These are phyloP conservation scores for Alnus glutinosa DNA, from an alignment of 306 rosid genomes.

Conservation along the genomic window DNA sequence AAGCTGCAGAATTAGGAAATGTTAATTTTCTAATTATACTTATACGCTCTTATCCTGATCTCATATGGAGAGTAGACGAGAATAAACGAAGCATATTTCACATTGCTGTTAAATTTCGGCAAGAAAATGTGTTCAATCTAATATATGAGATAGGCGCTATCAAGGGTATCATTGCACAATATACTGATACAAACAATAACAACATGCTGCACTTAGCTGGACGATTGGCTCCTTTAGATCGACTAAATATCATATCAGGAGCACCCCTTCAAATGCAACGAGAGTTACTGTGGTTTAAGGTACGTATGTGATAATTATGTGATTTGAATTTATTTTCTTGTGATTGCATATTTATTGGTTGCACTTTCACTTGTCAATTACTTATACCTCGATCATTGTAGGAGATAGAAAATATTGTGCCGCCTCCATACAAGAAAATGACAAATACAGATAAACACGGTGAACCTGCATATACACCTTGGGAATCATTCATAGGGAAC, in stretches of 20 bases:
- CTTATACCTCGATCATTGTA: too few relatives aligned
- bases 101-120: not conserved
- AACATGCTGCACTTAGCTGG: conserved; percentile 22
- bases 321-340: too few relatives aligned
- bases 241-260: not conserved
- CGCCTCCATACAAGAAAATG: too few relatives aligned
- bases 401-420: too few relatives aligned
- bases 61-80: not conserved
- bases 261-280: conserved; percentile 8
- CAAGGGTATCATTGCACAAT: not conserved
- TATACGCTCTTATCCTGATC: not conserved
- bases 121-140: not conserved
- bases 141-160: not conserved
- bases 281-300: conserved; percentile 7
- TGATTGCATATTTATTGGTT: too few relatives aligned
- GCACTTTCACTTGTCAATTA: too few relatives aligned
- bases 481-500: too few relatives aligned
- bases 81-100: not conserved
- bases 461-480: too few relatives aligned
- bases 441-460: too few relatives aligned
- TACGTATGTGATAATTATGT: not conserved
- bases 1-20: conserved; percentile 4
- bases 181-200: not conserved
- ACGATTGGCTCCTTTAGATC: not conserved
- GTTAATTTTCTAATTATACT: not conserved